Evolutionary conservation across 2,329 filamentous ascomycete genomes (phyloP).

Genomic region (Exophiala spinifera): DNA sequence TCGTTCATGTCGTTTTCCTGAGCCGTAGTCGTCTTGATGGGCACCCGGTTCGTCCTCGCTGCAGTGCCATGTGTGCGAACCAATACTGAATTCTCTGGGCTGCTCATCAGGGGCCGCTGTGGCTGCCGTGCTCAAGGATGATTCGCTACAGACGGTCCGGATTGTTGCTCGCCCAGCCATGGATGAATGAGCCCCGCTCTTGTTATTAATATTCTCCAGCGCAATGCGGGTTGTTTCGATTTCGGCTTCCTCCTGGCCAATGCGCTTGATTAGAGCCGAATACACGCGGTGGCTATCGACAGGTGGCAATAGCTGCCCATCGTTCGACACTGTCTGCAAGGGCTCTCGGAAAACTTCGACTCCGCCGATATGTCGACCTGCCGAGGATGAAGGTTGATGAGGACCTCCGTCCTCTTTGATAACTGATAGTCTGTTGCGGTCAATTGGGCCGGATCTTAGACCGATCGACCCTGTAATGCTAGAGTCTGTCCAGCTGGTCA

Average conservation of each 20-base stretch:
- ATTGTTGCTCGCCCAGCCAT: conserved; percentile 8
- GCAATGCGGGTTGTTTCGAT: conserved; percentile 20
- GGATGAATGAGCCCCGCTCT: no score
- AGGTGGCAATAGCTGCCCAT: conserved; percentile 19
- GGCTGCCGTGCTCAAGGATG: conserved; percentile 6
- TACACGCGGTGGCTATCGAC: conserved; percentile 43
- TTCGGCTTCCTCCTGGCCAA: conserved; percentile 34
- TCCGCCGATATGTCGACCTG: conserved; percentile 30
- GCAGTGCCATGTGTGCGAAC: conserved; percentile 5
- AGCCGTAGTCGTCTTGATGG: conserved; percentile 6
- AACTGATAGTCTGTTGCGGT: conserved; percentile 41
- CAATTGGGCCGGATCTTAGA: conserved; percentile 31
- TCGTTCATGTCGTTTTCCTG: conserved; percentile 7
- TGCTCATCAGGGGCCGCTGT: conserved; percentile 1
- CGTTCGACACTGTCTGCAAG: conserved; percentile 24
- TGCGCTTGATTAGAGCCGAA: conserved; percentile 43
- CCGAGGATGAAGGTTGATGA: conserved; percentile 32
- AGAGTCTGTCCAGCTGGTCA: conserved; percentile 51
- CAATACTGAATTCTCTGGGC: conserved; percentile 3
- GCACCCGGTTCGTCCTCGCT: conserved; percentile 2
- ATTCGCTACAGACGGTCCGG: conserved; percentile 18
- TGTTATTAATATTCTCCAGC: conserved; percentile 14
- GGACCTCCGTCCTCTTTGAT: conserved; percentile 42
- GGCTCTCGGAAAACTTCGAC: conserved; percentile 34
- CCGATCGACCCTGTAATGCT: conserved; percentile 40